Evolutionary conservation across 306 rosid genomes (phyloP), one percentile per base, ranked within the genome.

Genomic region (Corylus americana): DNA sequence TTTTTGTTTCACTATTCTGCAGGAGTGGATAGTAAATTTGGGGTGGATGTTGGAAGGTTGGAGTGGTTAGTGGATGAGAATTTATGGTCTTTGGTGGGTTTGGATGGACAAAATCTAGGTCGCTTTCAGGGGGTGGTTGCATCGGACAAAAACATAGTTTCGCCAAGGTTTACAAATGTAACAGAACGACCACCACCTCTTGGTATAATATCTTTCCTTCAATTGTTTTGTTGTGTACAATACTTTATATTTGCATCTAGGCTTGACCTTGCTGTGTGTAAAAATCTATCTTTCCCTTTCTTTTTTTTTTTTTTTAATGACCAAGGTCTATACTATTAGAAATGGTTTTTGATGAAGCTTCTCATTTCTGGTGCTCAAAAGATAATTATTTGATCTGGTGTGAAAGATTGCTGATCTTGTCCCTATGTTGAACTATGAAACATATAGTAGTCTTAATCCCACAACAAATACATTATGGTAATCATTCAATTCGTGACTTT

Each of bases 1-100:
- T 64, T 44, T 53, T 59, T 16, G 8, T 8, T 73, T 69, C 48
- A 62, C 64, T 71, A 55, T 39, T 84, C 48, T 62, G 77, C 76
- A 92, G 98, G 96, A 31, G 92, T 91, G 73, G 98, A 92, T 87
- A 91, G 92, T 83, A 92, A 86, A 85, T 95, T 92, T 54, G 91
- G 94, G 49, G 79, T 78, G 39, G 81, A 85, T 80, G 81, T 92
- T 79, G 94, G 91, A 81, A 90, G 74, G 80, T 77, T 91, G 82
- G 93, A 92, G 62, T 92, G 97, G 98, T 80, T 84, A 83, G 88
- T 87, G 75, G 90, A 82, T 79, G 89, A 90, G 67, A 87, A 89
- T 74, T 75, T 86, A 29, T 95, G 98, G 98, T 88, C 88, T 79
- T 64, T 92, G 85, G 86, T 61, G 63, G 96, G 89, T 58, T 80